Conservation (phyloP, 2,329 filamentous ascomycete species). For the Penicillium paneum region DNA sequence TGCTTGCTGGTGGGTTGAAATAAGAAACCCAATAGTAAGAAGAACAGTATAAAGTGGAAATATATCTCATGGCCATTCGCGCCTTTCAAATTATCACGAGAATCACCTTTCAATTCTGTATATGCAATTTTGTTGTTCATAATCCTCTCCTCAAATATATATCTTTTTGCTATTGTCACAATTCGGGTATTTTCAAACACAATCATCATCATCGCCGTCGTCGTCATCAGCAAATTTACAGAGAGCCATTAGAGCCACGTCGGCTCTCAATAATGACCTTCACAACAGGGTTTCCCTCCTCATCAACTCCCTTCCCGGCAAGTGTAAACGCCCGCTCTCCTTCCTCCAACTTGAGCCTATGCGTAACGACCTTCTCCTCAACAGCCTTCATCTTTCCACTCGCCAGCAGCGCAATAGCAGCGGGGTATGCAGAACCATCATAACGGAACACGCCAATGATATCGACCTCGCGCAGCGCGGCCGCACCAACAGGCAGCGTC, state of each 20-base stretch:
- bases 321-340: constrained; percentile 52
- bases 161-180: constrained; percentile 8
- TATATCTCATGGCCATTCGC: background rate
- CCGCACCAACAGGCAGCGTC: constrained; percentile 53
- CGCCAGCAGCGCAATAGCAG: constrained; percentile 53
- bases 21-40: constrained; percentile 22
- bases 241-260: constrained; percentile 10
- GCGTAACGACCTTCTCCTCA: constrained; percentile 53
- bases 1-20: constrained; percentile 54
- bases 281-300: constrained; percentile 51
- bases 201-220: constrained; percentile 12
- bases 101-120: background rate
- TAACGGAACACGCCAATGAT: constrained; percentile 58
- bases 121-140: background rate
- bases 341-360: constrained; percentile 48
- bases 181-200: constrained; percentile 20
- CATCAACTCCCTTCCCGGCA: constrained; percentile 51
- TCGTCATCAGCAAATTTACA: constrained; percentile 7
- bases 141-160: background rate
- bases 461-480: constrained; percentile 56
- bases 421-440: constrained; percentile 52
- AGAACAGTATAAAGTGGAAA: background rate
- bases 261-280: constrained; percentile 49
- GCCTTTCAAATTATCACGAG: background rate
- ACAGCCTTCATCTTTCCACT: constrained; percentile 50